Evolutionary conservation across 805 yeast species (phyloP).

Genomic region (Teunomyces tritomae): DNA sequence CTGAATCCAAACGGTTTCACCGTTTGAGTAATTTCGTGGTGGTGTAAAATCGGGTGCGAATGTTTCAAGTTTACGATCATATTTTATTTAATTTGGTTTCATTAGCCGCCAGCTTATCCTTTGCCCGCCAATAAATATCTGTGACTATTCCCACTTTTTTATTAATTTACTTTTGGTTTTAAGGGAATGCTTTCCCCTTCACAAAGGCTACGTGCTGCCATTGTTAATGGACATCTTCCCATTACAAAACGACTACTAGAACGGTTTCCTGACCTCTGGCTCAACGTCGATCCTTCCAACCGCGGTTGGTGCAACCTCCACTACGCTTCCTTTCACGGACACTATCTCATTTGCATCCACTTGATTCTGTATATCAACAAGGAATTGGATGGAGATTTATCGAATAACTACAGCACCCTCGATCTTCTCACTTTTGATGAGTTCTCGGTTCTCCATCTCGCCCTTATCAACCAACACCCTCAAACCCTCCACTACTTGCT

Average conservation of each 20-base stretch:
- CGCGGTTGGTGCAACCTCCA: slow-evolving; percentile 86
- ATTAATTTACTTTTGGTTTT: background rate
- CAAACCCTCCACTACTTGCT: slow-evolving; percentile 73
- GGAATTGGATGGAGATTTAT: slow-evolving; percentile 17
- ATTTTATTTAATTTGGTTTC: background rate
- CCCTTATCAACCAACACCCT: slow-evolving; percentile 56
- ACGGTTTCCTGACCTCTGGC: slow-evolving; percentile 66
- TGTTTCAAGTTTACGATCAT: background rate
- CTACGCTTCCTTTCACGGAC: slow-evolving; percentile 74
- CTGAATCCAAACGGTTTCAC: too few relatives aligned
- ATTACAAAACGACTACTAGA: slow-evolving; percentile 64
- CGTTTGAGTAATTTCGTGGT: background rate
- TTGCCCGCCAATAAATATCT: too few relatives aligned
- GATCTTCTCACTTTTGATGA: slow-evolving; percentile 50
- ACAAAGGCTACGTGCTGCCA: slow-evolving; percentile 64
- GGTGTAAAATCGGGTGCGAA: background rate
- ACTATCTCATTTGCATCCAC: slow-evolving; percentile 62
- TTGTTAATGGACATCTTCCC: slow-evolving; percentile 57
- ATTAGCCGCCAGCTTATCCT: background rate
- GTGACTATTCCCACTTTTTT: too few relatives aligned
- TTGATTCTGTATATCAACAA: slow-evolving; percentile 46
- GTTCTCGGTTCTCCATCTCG: slow-evolving; percentile 69
- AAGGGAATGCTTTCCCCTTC: slow-evolving; percentile 57
- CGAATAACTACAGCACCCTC: slow-evolving; percentile 14
- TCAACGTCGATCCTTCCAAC: slow-evolving; percentile 57